Base-by-base conservation (phyloP, 441 rosid species). In the Syzygium syzygioides region DNA sequence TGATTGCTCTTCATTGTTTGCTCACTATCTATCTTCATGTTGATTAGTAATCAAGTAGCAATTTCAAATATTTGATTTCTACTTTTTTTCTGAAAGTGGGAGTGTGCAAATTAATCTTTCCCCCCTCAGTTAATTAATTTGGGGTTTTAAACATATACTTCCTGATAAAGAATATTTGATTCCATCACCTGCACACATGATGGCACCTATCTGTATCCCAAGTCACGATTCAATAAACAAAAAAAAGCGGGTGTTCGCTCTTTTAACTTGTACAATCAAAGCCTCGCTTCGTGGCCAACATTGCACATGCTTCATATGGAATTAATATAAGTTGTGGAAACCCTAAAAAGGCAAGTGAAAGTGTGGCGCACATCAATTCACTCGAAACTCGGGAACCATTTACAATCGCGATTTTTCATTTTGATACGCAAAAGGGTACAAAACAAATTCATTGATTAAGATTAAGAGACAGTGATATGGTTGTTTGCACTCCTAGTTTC, bases 301-400 rank as follows among this genome's bases (percentile, higher is more conserved):
- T 30, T 53, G 88, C 91, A 90, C 91, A 88, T 91, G 91, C 89
- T 48, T 55, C 88, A 23, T 55, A 52, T 87, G 86, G 50, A 41
- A 76, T 76, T 76, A 76, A 7, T 76, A 41, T 76, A 86, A 87
- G 55, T 55, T 55, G 23, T 11, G 59, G 76, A 48, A 64, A 28
- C 19, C n/a, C 83, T 76, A 68, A 68, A 71, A 37, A 23, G 14
- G 37, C 60, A 86, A 60, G 85, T 23, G 86, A 76, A 86, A 57
- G 86, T 34, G 62, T 41, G 83, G 83, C 34, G 85, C 60, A 88
- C 57, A 48, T 34, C 55, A 55, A 30, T 20, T 48, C 79, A n/a
- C 83, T 76, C 52, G n/a, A 76, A 41, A 76, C 83, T 76, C 80
- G 18, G 83, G 52, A 9, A 76, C 18, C 83, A 76, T 23, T 76